These are phyloP conservation scores for Sapria himalayana DNA, from an alignment of 345 rosid species.

Conservation along the genomic window DNA sequence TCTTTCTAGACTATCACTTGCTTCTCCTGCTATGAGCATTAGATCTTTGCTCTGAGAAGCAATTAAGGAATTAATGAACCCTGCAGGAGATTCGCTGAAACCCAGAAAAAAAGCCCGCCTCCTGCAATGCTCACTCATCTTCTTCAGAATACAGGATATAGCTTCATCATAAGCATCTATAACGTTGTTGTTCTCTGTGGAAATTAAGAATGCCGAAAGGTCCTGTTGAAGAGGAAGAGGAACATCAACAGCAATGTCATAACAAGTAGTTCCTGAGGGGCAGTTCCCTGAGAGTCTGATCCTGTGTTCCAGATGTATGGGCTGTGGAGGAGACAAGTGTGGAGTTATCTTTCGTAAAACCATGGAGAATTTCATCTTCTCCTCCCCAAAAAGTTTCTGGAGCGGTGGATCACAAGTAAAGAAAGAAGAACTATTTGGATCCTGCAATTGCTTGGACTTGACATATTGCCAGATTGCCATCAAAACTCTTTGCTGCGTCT, in stretches of 20 bases:
- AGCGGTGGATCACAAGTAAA: slow-evolving; percentile 31
- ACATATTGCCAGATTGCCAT: slow-evolving; percentile 47
- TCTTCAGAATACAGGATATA: slow-evolving; percentile 23
- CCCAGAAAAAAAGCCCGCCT: slow-evolving; percentile 42
- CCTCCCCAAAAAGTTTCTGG: slow-evolving; percentile 34
- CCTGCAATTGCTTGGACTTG: slow-evolving; percentile 29
- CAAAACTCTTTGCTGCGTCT: slow-evolving; percentile 24
- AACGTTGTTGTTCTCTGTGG: slow-evolving; percentile 24
- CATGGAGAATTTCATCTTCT: slow-evolving; percentile 26
- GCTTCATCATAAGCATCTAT: slow-evolving; percentile 26
- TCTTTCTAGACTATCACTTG: slow-evolving; percentile 16
- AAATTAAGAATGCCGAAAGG: slow-evolving; percentile 19
- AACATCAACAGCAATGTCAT: slow-evolving; percentile 33
- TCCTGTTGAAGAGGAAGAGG: slow-evolving; percentile 29
- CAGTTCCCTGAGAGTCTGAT: slow-evolving; percentile 32
- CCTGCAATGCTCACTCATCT: slow-evolving; percentile 24
- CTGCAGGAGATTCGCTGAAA: slow-evolving; percentile 41
- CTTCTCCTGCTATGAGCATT: slow-evolving; percentile 30
- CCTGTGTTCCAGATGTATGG: slow-evolving; percentile 39
- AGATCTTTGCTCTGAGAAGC: slow-evolving; percentile 43
- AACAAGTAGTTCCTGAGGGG: slow-evolving; percentile 35
- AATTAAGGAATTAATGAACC: slow-evolving; percentile 25
- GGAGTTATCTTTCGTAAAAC: slow-evolving; percentile 27
- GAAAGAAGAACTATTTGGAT: slow-evolving; percentile 20
- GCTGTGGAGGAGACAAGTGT: slow-evolving; percentile 27